Evolutionary conservation across 2,329 filamentous ascomycete genomes (phyloP), one percentile per base, ranked within the genome.

Genomic region (Fusarium oxysporum): DNA sequence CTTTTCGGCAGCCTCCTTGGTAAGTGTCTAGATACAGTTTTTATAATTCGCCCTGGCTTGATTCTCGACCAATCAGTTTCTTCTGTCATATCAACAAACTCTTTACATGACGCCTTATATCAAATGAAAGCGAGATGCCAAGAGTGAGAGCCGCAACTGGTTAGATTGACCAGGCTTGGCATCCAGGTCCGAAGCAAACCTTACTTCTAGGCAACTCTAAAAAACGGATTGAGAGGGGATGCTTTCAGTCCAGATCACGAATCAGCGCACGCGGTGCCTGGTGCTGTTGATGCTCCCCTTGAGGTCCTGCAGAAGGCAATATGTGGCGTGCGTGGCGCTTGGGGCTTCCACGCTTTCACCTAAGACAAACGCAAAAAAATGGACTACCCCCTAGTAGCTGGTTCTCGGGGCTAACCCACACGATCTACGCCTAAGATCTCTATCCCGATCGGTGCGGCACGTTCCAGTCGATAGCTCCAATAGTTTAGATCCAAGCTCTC

Each of bases 401-500:
- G 28, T 28, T 28, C 28, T 28, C 7, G 28, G 28, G 28, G 28
- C 28, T 28, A 33, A n/a, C 41, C 25, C 43, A 43, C 41, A 53
- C 23, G 57, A 59, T 59, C 58, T 65, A 56, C 44, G 25, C 23
- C 38, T 58, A 32, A 33, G 59, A 63, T 65, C 53, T 66, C 59
- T 61, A 44, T 60, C 55, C 54, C 62, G 71, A 68, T 73, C 71
- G 62, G 67, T 59, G 40, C 71, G 71, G 43, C 62, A 44, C 71
- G 71, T 73, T 73, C 71, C 71, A 73, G 67, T 74, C 67, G 37
- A 51, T 44, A 66, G 40, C 45, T 43, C 30, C 40, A 55, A 55
- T 48, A n/a, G 48, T 16, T 57, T 65, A 71, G 54, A 56, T n/a
- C 51, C 9, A 55, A 47, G 54, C 35, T 57, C 37, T 57, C 30